Percentiles rank a stretch among this genome's conserved stretches.
These are phyloP conservation scores for Phaeosphaeriaceae sp. DNA, from an alignment of 2,329 filamentous ascomycete species.

Conservation along the genomic window DNA sequence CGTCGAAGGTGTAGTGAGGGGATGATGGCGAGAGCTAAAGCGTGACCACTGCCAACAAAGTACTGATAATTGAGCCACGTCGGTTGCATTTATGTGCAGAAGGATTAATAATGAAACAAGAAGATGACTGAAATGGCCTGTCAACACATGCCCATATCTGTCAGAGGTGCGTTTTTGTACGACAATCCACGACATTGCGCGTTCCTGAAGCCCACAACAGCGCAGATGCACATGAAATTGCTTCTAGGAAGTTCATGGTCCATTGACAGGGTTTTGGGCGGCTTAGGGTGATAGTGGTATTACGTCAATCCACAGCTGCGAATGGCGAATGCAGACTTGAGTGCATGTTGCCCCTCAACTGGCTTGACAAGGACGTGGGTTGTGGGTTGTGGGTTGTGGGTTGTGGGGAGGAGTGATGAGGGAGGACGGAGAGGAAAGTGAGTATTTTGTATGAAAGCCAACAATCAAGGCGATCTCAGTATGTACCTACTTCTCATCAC, in stretches of 20 bases:
- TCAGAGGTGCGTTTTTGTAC: slow-evolving; percentile 30
- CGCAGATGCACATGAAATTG: slow-evolving; percentile 31
- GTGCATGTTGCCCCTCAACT: not conserved
- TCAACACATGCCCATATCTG: slow-evolving; percentile 20
- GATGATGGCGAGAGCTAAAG: slow-evolving; percentile 27
- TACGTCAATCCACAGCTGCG: slow-evolving; percentile 20
- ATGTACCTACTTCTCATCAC: slow-evolving; percentile 1
- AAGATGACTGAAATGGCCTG: slow-evolving; percentile 1
- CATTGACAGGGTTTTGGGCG: not conserved
- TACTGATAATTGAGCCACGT: slow-evolving; percentile 4
- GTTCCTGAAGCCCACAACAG: slow-evolving; percentile 28
- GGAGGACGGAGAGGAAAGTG: no score
- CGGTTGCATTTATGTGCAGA: slow-evolving; percentile 7
- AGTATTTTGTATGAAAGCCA: slow-evolving; percentile 33
- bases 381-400: no score
- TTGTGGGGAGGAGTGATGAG: no score
- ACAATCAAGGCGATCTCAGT: slow-evolving; percentile 5
- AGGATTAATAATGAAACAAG: not conserved
- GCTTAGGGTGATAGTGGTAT: not conserved
- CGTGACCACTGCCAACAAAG: slow-evolving; percentile 17
- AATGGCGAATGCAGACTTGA: not conserved
- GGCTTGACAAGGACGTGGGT: slow-evolving; percentile 2
- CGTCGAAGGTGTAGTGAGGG: slow-evolving; percentile 52
- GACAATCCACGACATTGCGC: slow-evolving; percentile 29
- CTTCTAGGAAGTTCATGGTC: slow-evolving; percentile 19